Evolutionary conservation across 257 asterid genomes (phyloP).

Genomic region (Solanum etuberosum): DNA sequence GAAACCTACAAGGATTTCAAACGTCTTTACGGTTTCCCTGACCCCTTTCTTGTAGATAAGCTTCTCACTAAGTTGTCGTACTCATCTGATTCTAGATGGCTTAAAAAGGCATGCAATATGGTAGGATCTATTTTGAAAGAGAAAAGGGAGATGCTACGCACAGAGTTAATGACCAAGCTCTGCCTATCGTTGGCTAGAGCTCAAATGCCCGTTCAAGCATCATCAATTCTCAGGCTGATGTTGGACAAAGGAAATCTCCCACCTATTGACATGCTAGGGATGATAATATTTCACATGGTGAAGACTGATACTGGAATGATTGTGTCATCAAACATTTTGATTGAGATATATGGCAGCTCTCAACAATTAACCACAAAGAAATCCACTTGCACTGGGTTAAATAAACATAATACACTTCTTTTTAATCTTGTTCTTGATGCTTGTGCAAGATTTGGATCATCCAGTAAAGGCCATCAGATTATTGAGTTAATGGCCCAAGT

Average conservation of each 20-base stretch:
- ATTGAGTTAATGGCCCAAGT: conserved; percentile 67
- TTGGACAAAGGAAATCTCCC: conserved; percentile 40
- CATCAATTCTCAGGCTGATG: conserved; percentile 46
- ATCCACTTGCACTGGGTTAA: conserved; percentile 21
- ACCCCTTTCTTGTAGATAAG: conserved; percentile 24
- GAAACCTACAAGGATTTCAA: conserved; percentile 49
- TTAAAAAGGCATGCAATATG: conserved; percentile 48
- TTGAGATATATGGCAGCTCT: conserved; percentile 34
- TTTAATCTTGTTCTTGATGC: conserved; percentile 83
- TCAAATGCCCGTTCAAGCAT: conserved; percentile 54
- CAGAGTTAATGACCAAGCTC: conserved; percentile 46
- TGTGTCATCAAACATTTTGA: conserved; percentile 63
- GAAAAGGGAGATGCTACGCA: conserved; percentile 33
- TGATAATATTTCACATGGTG: conserved; percentile 59
- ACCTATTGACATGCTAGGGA: conserved; percentile 27
- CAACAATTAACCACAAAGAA: conserved; percentile 18
- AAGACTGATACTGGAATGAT: conserved; percentile 49
- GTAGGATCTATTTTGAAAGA: conserved; percentile 38
- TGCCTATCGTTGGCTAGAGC: conserved; percentile 62
- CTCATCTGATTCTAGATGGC: conserved; percentile 45
- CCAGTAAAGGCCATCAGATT: conserved; percentile 51
- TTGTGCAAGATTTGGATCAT: conserved; percentile 53
- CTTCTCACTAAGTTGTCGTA: conserved; percentile 56
- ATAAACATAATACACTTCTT: conserved; percentile 37
- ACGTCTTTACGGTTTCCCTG: conserved; percentile 57